phyloP scores from a whole-genome alignment of 805 yeast species.

The Cyberlindnera euphorbiiphila region DNA sequence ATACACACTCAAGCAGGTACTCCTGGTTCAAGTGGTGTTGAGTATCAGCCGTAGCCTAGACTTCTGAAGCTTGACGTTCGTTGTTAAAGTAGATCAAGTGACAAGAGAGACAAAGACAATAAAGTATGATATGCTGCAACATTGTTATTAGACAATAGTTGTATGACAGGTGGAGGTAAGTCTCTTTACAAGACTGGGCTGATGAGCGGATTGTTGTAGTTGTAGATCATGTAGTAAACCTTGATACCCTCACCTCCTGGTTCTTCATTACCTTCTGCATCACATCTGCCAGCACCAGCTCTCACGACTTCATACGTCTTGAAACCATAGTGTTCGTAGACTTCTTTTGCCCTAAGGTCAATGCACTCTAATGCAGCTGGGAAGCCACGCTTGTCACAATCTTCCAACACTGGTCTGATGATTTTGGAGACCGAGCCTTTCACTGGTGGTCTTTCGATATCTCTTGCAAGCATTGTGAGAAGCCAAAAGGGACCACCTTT shows the following conservation, averaged over 20 bases:
- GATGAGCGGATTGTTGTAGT: slow-evolving; percentile 6
- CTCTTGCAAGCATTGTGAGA: slow-evolving; percentile 16
- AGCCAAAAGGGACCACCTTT: slow-evolving; percentile 18
- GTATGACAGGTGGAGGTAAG: no score
- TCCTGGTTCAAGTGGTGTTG: slow-evolving; percentile 14
- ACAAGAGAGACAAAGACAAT: no score
- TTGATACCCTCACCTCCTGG: slow-evolving; percentile 14
- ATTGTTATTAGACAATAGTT: no score
- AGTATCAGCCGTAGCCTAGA: slow-evolving; percentile 2
- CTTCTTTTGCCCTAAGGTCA: slow-evolving; percentile 17
- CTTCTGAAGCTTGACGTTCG: no score
- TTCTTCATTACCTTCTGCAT: slow-evolving; percentile 14
- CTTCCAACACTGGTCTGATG: slow-evolving; percentile 21
- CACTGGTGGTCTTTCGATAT: slow-evolving; percentile 6
- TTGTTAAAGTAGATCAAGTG: no score
- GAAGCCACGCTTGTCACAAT: slow-evolving; percentile 13
- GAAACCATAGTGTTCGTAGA: slow-evolving; percentile 22
- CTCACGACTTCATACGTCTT: slow-evolving; percentile 11
- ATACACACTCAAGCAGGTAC: slow-evolving; percentile 10
- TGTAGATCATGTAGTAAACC: slow-evolving; percentile 20
- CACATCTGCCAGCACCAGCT: slow-evolving; percentile 13
- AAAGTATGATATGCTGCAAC: no score
- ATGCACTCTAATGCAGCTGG: slow-evolving; percentile 22
- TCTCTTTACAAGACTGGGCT: slow-evolving; percentile 5
- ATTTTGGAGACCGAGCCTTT: slow-evolving; percentile 19